Conservation (phyloP, 2,329 filamentous ascomycete genomes). For the Aureobasidium musti region DNA sequence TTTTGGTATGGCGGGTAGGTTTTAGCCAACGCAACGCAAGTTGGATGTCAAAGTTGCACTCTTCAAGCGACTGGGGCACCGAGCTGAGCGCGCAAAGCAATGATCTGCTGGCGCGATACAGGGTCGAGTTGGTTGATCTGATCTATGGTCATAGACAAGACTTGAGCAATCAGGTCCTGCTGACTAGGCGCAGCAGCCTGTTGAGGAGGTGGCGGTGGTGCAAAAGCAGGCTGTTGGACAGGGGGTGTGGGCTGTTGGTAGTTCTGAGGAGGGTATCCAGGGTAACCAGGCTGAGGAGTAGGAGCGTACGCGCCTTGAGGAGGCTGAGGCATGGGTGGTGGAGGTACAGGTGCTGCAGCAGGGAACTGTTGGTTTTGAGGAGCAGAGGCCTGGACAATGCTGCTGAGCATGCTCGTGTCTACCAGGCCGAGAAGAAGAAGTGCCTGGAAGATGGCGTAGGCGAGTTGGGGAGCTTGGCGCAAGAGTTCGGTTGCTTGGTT, state of each 20-base stretch:
- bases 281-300: conserved; percentile 41
- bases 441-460: conserved; percentile 93
- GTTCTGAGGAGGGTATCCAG: conserved; percentile 39
- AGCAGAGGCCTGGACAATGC: conserved; percentile 67
- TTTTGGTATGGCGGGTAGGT: not conserved
- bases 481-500: conserved; percentile 82
- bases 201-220: conserved; percentile 48
- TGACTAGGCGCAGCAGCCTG: conserved; percentile 55
- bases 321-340: conserved; percentile 34
- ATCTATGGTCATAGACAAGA: conserved; percentile 76
- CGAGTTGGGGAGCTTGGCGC: conserved; percentile 84
- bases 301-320: conserved; percentile 38
- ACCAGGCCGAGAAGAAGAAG: conserved; percentile 91
- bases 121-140: conserved; percentile 69
- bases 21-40: not conserved
- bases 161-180: conserved; percentile 74
- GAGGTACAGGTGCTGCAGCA: conserved; percentile 33
- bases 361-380: conserved; percentile 39
- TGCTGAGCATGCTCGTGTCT: conserved; percentile 76
- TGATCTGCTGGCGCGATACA: conserved; percentile 65
- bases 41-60: not conserved
- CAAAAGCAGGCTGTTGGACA: conserved; percentile 43
- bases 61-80: conserved; percentile 33
- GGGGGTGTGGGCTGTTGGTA: conserved; percentile 50
- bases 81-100: conserved; percentile 70